Evolutionary conservation across 2,329 filamentous ascomycete genomes (phyloP).

Genomic region (Spiromastix sp.): DNA sequence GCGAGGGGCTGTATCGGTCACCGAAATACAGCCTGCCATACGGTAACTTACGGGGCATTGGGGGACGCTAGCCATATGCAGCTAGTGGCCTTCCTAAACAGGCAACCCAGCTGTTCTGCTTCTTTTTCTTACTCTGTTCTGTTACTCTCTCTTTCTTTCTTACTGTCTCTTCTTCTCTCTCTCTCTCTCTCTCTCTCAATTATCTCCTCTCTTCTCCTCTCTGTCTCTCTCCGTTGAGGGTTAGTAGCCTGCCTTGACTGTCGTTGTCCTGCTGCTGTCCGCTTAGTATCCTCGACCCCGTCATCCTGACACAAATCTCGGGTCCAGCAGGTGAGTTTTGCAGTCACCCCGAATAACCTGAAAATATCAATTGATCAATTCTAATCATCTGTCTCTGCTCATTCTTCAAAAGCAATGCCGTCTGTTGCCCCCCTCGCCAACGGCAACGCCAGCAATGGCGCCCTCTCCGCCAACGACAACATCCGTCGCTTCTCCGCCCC

Average conservation of each 20-base stretch:
- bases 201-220: slow-evolving; percentile 15
- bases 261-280: no score
- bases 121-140: slow-evolving; percentile 5
- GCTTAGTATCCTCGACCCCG: no score
- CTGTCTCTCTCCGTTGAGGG: slow-evolving; percentile 10
- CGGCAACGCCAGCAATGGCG: slow-evolving; percentile 41
- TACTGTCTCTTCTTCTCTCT: slow-evolving; percentile 14
- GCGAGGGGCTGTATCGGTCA: no score
- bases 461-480: slow-evolving; percentile 86
- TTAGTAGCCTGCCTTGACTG: no score
- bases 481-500: slow-evolving; percentile 92
- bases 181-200: no score
- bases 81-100: slow-evolving; percentile 5
- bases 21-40: no score
- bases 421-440: slow-evolving; percentile 39
- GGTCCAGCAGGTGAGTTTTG: no score
- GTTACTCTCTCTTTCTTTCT: slow-evolving; percentile 9
- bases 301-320: no score
- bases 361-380: no score
- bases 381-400: no score
- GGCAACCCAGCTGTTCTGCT: slow-evolving; percentile 6
- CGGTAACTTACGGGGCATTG: no score
- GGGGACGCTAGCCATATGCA: slow-evolving; percentile 10
- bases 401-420: slow-evolving; percentile 44
- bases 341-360: no score